Conservation (phyloP, 75 land plant genomes). For the Gnetum montanum region DNA sequence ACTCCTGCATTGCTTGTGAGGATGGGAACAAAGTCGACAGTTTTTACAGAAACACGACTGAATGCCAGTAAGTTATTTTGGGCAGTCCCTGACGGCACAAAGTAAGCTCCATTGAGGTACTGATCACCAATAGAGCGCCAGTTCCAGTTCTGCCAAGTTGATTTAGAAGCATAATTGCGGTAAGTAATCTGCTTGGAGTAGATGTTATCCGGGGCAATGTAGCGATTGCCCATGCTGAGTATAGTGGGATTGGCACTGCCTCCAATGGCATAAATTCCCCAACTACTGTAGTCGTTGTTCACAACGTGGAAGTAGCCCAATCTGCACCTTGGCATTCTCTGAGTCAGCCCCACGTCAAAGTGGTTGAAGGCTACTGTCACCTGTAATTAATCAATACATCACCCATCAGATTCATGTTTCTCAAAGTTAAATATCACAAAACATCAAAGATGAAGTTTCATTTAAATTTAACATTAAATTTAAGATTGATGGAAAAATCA, state of each 20-base stretch:
- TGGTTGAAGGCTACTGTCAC: conserved; percentile 38
- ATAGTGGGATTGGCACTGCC: conserved; percentile 40
- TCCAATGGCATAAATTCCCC: conserved; percentile 44
- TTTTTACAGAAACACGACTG: conserved; percentile 8
- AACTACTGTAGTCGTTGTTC: conserved; percentile 31
- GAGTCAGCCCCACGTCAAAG: conserved; percentile 22
- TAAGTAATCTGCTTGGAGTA: conserved; percentile 32
- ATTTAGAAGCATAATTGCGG: conserved; percentile 20
- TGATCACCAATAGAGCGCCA: conserved; percentile 59
- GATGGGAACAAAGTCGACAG: conserved; percentile 3
- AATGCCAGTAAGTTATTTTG: neutral
- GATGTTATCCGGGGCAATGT: conserved; percentile 11
- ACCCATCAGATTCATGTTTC: too few species aligned
- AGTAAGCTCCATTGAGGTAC: conserved; percentile 59
- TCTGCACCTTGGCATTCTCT: conserved; percentile 46
- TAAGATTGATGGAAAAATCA: too few species aligned
- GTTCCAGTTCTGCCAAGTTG: conserved; percentile 32
- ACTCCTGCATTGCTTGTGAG: conserved; percentile 15
- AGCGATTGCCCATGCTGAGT: conserved; percentile 39
- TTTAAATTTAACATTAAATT: too few species aligned
- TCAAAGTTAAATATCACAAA: too few species aligned
- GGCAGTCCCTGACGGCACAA: conserved; percentile 35
- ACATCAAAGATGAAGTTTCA: too few species aligned
- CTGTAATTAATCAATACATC: too few species aligned
- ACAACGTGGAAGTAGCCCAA: conserved; percentile 39